Base-by-base conservation (phyloP, 257 asterid genomes). In the Scutellaria baicalensis region DNA sequence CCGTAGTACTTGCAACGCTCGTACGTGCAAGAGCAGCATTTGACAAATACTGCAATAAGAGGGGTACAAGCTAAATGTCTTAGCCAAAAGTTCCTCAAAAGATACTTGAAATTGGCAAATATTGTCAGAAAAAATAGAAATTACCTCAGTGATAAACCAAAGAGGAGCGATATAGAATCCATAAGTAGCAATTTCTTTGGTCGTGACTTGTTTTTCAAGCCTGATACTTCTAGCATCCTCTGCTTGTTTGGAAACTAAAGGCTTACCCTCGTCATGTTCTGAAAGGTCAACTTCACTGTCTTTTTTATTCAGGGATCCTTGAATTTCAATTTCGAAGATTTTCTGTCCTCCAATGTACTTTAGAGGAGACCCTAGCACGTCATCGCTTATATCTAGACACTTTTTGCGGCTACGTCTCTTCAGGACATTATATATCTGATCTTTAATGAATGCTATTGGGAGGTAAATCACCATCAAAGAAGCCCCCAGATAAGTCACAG, bases 1-100 rank as follows among this genome's bases (percentile, higher is more conserved):
- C 96, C 2, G 99, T 94, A 23, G 99, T 91, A 77, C 97, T 94
- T 68, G 99, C 97, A 76, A 94, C 99, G 66, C 97, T 94, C n/a
- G 97, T 89, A 58, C 93, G 96, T 66, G 96, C 97, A 69, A 91
- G 96, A 49, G 99, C 97, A 76, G 99, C 97, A 64, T 94, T 94
- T 6, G 97, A 89, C 49, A 94, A 79, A 79, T 94, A 94, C 99
- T 94, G 90, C 84, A 81, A 73, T 52, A 63, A 68, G 49, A 54
- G 36, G 42, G 69, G 35, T 1, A 57, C 40, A 54, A 56, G 49
- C 55, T 55, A 70, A 18, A 20, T 31, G 7, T 8, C 36, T 20
- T 9, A 52, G 57, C 13, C 10, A 45, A 60, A 54, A 68, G 18
- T 54, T 54, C 73, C 42, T 72, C 33, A 23, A 59, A 27, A 45